Percentiles rank a stretch among this genome's conserved stretches.
phyloP scores from a whole-genome alignment of 1,284 basidiomycete species.

The Porphyrellus sp. region DNA sequence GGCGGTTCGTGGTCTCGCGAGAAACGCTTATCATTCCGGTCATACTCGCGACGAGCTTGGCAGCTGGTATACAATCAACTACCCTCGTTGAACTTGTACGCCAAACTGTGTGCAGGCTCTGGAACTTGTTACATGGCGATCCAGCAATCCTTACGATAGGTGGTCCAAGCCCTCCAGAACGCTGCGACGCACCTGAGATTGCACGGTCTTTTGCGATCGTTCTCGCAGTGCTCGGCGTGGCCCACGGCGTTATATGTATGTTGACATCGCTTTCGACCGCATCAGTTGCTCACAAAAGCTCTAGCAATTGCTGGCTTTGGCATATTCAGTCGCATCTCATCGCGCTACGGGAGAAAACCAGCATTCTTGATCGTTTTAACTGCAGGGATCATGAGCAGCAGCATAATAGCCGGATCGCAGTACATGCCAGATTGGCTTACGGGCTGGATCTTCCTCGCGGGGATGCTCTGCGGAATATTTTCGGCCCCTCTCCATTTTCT shows the following conservation, averaged over 20 bases:
- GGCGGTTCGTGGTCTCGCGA: constrained; percentile 4
- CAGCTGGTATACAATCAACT: constrained; percentile 23
- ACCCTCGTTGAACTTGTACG: constrained; percentile 32
- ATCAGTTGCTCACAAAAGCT: constrained; percentile 5
- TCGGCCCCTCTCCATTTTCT: constrained; percentile 21
- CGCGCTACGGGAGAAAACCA: constrained; percentile 33
- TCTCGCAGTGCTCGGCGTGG: constrained; percentile 16
- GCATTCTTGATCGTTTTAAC: constrained; percentile 23
- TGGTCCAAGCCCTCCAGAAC: constrained; percentile 12
- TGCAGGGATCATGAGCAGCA: constrained; percentile 13
- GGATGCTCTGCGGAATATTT: constrained; percentile 19
- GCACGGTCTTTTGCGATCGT: constrained; percentile 19
- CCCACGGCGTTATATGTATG: constrained; percentile 27
- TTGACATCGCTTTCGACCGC: neutral
- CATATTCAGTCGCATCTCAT: constrained; percentile 26
- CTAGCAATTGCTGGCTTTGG: constrained; percentile 23
- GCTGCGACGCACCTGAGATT: constrained; percentile 28
- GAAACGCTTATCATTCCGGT: constrained; percentile 31
- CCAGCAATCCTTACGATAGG: constrained; percentile 4
- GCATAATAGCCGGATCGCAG: constrained; percentile 23
- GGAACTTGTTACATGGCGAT: constrained; percentile 20
- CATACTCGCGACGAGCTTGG: constrained; percentile 25
- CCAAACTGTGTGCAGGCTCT: constrained; percentile 28
- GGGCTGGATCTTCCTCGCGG: constrained; percentile 19
- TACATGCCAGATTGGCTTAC: constrained; percentile 10